Conservation (phyloP, 2,329 filamentous ascomycete genomes). For the Colletotrichum plurivorum region DNA sequence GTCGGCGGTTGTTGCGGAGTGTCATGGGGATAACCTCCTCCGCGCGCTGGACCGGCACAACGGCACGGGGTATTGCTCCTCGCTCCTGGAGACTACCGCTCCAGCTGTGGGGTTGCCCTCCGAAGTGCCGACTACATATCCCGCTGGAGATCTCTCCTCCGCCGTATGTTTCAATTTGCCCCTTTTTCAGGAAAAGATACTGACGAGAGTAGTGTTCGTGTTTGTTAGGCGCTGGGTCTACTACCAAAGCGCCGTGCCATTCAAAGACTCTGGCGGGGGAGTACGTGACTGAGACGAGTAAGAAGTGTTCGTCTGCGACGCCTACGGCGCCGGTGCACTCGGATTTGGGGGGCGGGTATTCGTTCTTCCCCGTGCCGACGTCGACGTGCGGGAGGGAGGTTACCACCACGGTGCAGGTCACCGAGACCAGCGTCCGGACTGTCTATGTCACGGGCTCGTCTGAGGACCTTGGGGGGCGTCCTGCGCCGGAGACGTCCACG, state of each 20-base stretch:
- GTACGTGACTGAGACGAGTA: not conserved
- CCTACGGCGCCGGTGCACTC: not conserved
- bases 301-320: not conserved
- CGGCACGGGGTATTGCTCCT: conserved; percentile 33
- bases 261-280: not conserved
- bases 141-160: conserved; percentile 7
- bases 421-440: conserved; percentile 24
- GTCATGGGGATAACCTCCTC: conserved; percentile 38
- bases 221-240: conserved; percentile 10
- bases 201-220: conserved; percentile 34
- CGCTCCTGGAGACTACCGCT: not conserved
- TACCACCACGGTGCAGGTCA: conserved; percentile 27
- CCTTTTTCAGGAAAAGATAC: not conserved
- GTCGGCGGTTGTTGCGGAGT: conserved; percentile 13
- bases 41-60: conserved; percentile 35
- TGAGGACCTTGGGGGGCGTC: conserved; percentile 9
- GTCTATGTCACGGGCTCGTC: conserved; percentile 11
- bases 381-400: not conserved
- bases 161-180: conserved; percentile 15
- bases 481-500: not conserved
- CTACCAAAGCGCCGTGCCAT: not conserved
- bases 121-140: conserved; percentile 25
- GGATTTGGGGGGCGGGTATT: conserved; percentile 15
- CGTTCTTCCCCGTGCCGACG: not conserved
- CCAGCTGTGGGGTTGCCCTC: not conserved